Conservation (phyloP, 73 alveolate genomes). For the Symbiodinium pilosum region DNA sequence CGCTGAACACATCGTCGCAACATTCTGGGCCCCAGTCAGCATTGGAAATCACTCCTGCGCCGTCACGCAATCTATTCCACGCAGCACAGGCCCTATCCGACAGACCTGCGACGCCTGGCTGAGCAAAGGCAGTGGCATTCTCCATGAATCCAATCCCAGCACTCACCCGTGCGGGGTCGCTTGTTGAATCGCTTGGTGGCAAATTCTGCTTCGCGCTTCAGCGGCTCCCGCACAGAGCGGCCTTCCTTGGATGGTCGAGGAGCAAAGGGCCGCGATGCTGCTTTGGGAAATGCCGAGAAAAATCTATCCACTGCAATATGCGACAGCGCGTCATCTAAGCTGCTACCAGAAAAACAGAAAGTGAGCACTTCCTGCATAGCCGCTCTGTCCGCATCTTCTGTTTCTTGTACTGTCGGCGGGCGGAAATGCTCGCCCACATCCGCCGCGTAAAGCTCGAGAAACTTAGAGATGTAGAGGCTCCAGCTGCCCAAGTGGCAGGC, state of each 20-base stretch:
- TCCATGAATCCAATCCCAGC: background rate
- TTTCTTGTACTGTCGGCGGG: background rate
- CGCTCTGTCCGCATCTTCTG: constrained; percentile 17
- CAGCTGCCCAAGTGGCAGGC: too few species aligned
- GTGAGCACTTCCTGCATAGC: constrained; percentile 9
- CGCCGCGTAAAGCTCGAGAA: background rate
- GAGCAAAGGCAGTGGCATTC: background rate
- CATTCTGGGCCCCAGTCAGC: background rate
- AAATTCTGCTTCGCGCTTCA: background rate
- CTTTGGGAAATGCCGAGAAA: background rate
- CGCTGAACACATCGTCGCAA: constrained; percentile 18
- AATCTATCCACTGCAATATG: background rate
- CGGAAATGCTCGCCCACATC: constrained; percentile 25
- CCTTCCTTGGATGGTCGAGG: background rate
- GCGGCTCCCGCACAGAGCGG: background rate
- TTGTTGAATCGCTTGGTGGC: too few species aligned
- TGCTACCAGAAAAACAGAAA: background rate
- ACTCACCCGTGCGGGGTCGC: background rate
- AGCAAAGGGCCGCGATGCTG: background rate
- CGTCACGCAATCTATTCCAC: background rate
- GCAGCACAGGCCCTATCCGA: background rate
- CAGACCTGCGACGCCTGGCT: background rate
- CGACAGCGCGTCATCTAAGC: constrained; percentile 19
- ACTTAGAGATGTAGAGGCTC: too few species aligned
- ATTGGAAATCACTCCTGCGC: background rate